Evolutionary conservation across 805 yeast species (phyloP), one percentile per base, ranked within the genome.

Genomic region (Pichia occidentalis): DNA sequence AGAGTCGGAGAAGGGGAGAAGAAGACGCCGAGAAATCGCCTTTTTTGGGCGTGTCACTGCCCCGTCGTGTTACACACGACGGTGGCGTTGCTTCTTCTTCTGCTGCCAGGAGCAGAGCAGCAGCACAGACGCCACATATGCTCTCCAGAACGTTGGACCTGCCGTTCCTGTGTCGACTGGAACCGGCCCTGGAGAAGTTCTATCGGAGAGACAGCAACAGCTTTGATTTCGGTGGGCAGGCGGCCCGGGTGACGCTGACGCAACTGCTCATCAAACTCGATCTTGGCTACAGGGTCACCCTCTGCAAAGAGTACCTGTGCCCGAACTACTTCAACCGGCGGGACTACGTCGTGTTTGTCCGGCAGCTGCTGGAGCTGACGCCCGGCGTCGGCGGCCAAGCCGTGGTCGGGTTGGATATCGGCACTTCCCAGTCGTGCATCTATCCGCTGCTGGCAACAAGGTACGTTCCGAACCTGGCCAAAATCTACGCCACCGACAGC

Each of bases 371-470:
- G 22, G 13, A 23, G 5, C 25, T 34, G 10, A 37, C 44, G 3
- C 34, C 34, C 5, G n/a, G 24, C 13, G 7, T 16, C 8, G n/a
- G 2, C 5, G 23, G 17, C 5, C 12, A 12, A 7, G 10, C 24
- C 29, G n/a, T 38, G 42, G n/a, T 28, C 26, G 68, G 64, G 1
- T 34, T 68, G n/a, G 75, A 71, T 43, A 56, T 70, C 13, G 79
- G 79, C 1, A 67, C 73, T 0, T 77, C 79, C 1, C 65, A 68
- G 17, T 56, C 65, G 28, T 68, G 68, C 4, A 65, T 73, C 1
- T 73, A 72, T 48, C 67, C 75, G 2, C 38, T 73, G 1, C 42
- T 73, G 23, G 71, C 60, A 6, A 41, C 54, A 2, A 38, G 35
- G 20, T 43, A 46, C 13, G 18, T 53, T 11, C 48, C 24, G 8